phyloP scores from a whole-genome alignment of 2,329 filamentous ascomycete genomes.

The Ceratocystis smalleyi region DNA sequence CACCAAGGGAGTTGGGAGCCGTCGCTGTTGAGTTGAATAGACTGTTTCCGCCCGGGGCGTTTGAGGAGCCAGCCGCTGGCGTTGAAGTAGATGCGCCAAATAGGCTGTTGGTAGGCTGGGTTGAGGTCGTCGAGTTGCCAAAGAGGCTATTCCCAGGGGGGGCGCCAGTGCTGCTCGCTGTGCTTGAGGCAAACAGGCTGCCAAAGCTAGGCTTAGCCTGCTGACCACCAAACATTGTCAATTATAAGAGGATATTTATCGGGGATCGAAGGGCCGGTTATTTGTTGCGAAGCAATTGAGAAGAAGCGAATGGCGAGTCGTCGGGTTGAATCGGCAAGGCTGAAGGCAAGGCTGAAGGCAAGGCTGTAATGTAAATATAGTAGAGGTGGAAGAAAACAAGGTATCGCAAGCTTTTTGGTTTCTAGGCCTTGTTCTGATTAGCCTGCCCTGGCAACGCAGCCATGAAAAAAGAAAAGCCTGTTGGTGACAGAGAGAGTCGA shows the following conservation, averaged over 20 bases:
- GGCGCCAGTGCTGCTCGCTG: slow-evolving; percentile 14
- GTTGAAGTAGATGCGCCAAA: slow-evolving; percentile 20
- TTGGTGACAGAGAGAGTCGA: background rate
- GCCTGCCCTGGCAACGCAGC: background rate
- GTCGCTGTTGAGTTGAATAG: slow-evolving; percentile 19
- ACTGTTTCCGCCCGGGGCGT: slow-evolving; percentile 15
- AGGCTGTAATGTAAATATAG: background rate
- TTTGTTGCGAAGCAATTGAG: background rate
- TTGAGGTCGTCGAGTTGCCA: slow-evolving; percentile 20
- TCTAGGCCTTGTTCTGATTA: background rate
- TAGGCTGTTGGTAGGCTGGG: slow-evolving; percentile 17
- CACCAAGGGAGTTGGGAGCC: slow-evolving; percentile 19
- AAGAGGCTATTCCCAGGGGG: slow-evolving; percentile 19
- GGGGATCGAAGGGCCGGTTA: background rate
- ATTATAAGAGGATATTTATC: background rate
- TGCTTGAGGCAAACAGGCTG: slow-evolving; percentile 13
- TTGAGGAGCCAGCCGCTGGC: slow-evolving; percentile 12
- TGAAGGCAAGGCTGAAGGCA: too few species aligned
- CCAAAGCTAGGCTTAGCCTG: slow-evolving; percentile 13
- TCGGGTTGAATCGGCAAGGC: background rate
- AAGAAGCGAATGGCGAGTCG: background rate
- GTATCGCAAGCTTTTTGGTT: slow-evolving; percentile 3
- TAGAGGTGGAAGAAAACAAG: background rate
- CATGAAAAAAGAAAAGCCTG: background rate
- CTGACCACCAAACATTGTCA: slow-evolving; percentile 12